Conservation (phyloP, 257 asterid genomes). For the Solanum etuberosum region DNA sequence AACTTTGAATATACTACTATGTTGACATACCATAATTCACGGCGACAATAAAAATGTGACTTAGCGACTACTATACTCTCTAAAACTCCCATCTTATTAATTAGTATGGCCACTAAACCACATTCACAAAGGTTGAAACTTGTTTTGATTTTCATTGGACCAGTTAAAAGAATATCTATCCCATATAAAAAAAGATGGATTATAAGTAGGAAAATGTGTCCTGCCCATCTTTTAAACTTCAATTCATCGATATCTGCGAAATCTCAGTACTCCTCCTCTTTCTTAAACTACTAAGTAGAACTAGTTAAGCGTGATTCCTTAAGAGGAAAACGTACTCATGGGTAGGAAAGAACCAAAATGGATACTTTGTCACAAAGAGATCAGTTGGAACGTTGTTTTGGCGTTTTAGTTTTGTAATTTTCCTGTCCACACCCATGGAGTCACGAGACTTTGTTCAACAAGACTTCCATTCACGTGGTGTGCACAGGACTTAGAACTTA, state of each 20-base stretch:
- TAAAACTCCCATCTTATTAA: not conserved
- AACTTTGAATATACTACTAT: not conserved
- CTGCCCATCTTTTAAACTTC: not conserved
- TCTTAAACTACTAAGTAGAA: not conserved
- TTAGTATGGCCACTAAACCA: not conserved
- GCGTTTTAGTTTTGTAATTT: slow-evolving; percentile 1
- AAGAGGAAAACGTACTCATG: slow-evolving; percentile 9
- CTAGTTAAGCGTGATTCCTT: slow-evolving; percentile 12
- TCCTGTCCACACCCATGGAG: not conserved
- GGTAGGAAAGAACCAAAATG: slow-evolving; percentile 3
- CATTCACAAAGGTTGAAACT: not conserved
- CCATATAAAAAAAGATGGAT: not conserved
- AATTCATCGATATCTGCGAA: not conserved
- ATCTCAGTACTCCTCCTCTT: not conserved
- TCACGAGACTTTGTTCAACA: slow-evolving; percentile 12
- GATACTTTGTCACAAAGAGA: not conserved
- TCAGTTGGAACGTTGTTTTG: slow-evolving; percentile 13
- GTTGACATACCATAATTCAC: not conserved
- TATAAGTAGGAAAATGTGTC: no score
- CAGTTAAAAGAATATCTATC: not conserved
- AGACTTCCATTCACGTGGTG: slow-evolving; percentile 6
- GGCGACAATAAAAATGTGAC: not conserved
- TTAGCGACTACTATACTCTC: not conserved
- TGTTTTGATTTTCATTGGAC: not conserved
- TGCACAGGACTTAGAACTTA: not conserved